These are phyloP conservation scores for Inga leiocalycina DNA, from an alignment of 306 rosid genomes.

Conservation along the genomic window DNA sequence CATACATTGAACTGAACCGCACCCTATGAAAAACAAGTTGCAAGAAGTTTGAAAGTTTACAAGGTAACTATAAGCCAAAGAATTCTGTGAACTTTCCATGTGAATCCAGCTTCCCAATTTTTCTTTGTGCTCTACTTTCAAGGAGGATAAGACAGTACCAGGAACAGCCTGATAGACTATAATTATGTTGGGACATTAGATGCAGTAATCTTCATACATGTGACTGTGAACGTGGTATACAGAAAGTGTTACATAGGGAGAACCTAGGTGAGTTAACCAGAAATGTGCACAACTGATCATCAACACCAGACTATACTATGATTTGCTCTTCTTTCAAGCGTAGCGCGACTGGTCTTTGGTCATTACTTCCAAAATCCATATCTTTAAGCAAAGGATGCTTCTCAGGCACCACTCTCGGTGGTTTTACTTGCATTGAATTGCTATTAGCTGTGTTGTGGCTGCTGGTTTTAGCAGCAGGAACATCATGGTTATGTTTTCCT, in stretches of 20 bases:
- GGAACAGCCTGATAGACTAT: constrained; percentile 12
- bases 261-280: constrained; percentile 41
- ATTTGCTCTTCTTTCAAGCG: constrained; percentile 66
- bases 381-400: constrained; percentile 51
- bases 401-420: constrained; percentile 44
- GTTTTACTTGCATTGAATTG: constrained; percentile 43
- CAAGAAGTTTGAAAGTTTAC: constrained; percentile 8
- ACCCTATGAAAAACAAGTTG: background rate
- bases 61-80: background rate
- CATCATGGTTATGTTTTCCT: constrained; percentile 74
- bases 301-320: constrained; percentile 33
- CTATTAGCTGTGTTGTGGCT: constrained; percentile 59
- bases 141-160: constrained; percentile 16
- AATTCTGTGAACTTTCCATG: background rate
- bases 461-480: constrained; percentile 73
- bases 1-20: background rate
- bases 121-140: background rate
- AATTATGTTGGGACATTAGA: background rate
- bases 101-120: background rate
- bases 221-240: constrained; percentile 19
- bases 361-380: constrained; percentile 47
- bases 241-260: constrained; percentile 15
- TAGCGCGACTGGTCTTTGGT: constrained; percentile 52
- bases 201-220: constrained; percentile 21
- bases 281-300: constrained; percentile 16